Base-by-base conservation (phyloP, 2,329 filamentous ascomycete genomes). In the Fusarium brevicatenulatum region DNA sequence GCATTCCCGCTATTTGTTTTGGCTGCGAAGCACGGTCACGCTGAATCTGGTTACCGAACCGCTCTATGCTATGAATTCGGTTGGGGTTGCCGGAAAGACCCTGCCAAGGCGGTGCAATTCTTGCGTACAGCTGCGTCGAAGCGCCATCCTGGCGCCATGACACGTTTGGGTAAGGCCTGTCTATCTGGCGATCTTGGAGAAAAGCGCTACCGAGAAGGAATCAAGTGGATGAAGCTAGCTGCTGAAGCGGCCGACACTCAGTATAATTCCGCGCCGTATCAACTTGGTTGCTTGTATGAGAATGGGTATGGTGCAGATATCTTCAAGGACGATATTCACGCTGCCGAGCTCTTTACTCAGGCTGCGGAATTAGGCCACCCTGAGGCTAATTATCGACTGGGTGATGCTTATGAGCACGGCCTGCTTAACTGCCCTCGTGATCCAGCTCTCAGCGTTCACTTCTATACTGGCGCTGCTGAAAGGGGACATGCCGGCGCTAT, bases 51-150 rank as follows among this genome's bases (percentile, higher is more conserved):
- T 40, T 99, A 98, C 83, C 93, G 96, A 62, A 92, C 95, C 58
- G 96, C 93, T 21, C 87, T 99, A 63, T 98, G 95, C 85, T 98
- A 98, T 84, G 96, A 99, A 82, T 98, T 98, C 82, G 96, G 95
- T 70, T 99, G 96, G 96, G 96, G 96, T 44, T 97, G 92, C 78
- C 91, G 94, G 64, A 94, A 94, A 78, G 95, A 98, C 78, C 92
- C 93, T 64, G 90, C 92, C 55, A 98, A 98, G 83, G 95, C 96
- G 47, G 93, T 97, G 4, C 95, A 98, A 80, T 99, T 96, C 81
- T 93, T 97, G 79, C 92, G 95, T 61, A 92, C 93, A 70, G 93
- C 95, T 15, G 95, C 96, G 5, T 93, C 95, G 11, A 98, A 98
- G 82, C 93, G 95, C 68, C 96, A 99, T 78, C 96, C 96, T 0